Evolutionary conservation across 2,329 filamentous ascomycete genomes (phyloP), one percentile per base, ranked within the genome.

Genomic region (Plenodomus tracheiphilus): DNA sequence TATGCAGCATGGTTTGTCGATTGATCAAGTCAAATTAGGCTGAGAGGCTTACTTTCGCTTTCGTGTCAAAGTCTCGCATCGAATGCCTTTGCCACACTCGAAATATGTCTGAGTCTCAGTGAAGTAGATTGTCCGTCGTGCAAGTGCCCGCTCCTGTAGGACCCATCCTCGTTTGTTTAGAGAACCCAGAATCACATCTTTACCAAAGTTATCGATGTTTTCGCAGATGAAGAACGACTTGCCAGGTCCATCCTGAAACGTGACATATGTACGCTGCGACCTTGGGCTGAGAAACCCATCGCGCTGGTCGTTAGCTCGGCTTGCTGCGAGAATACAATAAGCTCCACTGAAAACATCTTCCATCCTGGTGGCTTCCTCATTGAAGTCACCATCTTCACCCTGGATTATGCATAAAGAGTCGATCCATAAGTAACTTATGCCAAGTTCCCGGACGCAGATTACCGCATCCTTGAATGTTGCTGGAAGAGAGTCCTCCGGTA

Each of bases 141-240:
- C 56, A 1, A 70, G 39, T 1, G 56, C 63, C 11, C 55, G 51
- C 38, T 69, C 66, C 40, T 69, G 64, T 2, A 65, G 44, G 1
- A 68, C 62, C 66, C 64, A 70, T 0, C 53, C 66, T 1, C 66
- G 53, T 7, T 46, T 43, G 28, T 62, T 68, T 1, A 66, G 46
- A 0, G 34, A 18, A 1, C 48, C 57, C 6, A 49, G 17, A 7
- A 58, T 41, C 0, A 69, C 64, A 36, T 68, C 47, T 3, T 40
- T 10, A 2, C 52, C 48, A 41, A 66, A 68, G 15, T 61, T 41
- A 25, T 66, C 64, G 17, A 63, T 60, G 0, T 20, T 43, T 19
- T 58, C 15, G 21, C 57, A 62, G 2, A 62, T n/a, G n/a, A 53
- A 62, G 28, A 57, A 46, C 2, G 43, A 48, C 6, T 42, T 43